Base-by-base conservation (phyloP, 345 rosid species). In the Linum usitatissimum region DNA sequence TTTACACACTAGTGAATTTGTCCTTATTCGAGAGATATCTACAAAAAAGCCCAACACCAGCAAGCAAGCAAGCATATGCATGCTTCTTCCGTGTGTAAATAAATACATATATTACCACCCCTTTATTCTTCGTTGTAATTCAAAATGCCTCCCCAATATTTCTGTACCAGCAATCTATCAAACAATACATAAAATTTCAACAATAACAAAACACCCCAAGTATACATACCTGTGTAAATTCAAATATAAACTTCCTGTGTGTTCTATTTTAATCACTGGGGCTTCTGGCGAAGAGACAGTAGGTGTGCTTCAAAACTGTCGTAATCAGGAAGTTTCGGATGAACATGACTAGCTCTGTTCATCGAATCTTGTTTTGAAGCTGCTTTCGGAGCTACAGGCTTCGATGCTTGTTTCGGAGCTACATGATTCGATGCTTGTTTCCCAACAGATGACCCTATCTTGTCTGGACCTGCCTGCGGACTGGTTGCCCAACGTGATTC, bases 321-420 rank as follows among this genome's bases (percentile, higher is more conserved):
- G 28, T 75, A 83, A 61, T 92, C 98, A 1, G 96, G 96, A 71
- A 89, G 98, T 72, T 89, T 92, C 3, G 98, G 98, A 68, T 92
- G 98, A 65, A 89, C 86, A 72, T 87, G 95, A 67, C 76, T 73
- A 59, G 84, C 79, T 68, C 65, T 83, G 53, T 73, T 74, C 9
- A 70, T 34, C 30, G 79, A 70, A 56, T 49, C 68, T 28, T 60
- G 75, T 53, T 69, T 76, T 13, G 77, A 74, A 17, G 71, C 68
- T 10, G 62, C 3, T 59, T 65, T 57, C 3, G 34, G 67, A 6
- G 23, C 48, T 75, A 53, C 76, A 23, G 28, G 67, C 58, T 79
- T 54, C 65, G 73, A 51, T 70, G 10, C 75, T 30, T 31, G 59
- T 61, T 77, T 67, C 14, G 72, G 73, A 65, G 66, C 55, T 18